These are phyloP conservation scores for Psidium guajava DNA, from an alignment of 345 rosid species.

Conservation along the genomic window DNA sequence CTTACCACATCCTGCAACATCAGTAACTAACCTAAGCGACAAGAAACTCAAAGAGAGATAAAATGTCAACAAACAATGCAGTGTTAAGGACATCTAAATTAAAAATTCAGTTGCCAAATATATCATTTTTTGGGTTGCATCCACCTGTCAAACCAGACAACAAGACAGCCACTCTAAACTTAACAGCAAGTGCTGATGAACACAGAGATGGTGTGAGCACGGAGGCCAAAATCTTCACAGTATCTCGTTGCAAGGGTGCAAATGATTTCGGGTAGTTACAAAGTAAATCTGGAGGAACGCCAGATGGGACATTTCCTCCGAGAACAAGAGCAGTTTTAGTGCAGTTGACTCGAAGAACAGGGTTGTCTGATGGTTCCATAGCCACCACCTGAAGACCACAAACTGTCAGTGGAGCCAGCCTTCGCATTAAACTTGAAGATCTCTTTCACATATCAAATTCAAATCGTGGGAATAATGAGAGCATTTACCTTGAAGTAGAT, in stretches of 20 bases:
- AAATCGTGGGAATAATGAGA: not conserved
- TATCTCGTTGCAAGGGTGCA: constrained; percentile 55
- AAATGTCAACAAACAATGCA: not conserved
- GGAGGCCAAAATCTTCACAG: constrained; percentile 59
- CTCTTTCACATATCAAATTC: not conserved
- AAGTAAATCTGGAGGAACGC: constrained; percentile 67
- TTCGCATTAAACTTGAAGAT: not conserved
- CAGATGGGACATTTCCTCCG: constrained; percentile 71
- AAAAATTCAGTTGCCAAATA: not conserved
- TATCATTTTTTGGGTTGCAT: not conserved
- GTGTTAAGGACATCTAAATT: not conserved
- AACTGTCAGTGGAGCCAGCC: constrained; percentile 12
- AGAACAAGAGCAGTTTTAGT: constrained; percentile 89
- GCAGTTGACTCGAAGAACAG: constrained; percentile 58
- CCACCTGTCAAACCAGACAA: constrained; percentile 66
- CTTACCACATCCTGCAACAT: constrained; percentile 74
- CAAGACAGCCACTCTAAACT: constrained; percentile 84
- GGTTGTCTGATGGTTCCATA: constrained; percentile 82
- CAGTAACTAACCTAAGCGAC: not conserved
- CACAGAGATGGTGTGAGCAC: constrained; percentile 78
- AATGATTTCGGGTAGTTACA: constrained; percentile 31
- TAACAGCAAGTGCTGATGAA: constrained; percentile 68
- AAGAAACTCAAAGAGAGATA: not conserved
- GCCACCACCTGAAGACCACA: constrained; percentile 60
- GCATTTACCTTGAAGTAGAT: constrained; percentile 72